These are phyloP conservation scores for Sporothrix globosa DNA, from an alignment of 2,329 filamentous ascomycete species.

Conservation along the genomic window DNA sequence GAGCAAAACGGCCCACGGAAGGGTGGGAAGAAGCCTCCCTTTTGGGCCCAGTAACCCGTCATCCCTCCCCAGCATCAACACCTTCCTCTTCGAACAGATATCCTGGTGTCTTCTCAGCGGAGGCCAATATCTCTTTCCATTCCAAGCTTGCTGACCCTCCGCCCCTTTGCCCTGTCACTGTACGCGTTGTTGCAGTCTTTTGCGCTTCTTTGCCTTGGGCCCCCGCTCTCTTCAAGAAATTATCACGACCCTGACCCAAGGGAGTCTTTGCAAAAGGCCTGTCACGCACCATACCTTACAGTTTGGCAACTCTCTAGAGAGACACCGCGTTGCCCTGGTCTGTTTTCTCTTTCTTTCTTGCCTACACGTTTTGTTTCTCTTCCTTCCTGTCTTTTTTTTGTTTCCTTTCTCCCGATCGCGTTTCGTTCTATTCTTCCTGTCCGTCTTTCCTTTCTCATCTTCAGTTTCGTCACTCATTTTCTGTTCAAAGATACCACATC, in stretches of 20 bases:
- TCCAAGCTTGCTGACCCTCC: slow-evolving; percentile 26
- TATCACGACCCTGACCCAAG: slow-evolving; percentile 31
- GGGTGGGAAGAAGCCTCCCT: slow-evolving; percentile 28
- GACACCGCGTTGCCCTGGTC: neutral
- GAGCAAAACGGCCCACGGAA: neutral
- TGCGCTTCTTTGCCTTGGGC: neutral
- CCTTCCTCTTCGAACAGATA: slow-evolving; percentile 17
- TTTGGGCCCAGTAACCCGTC: neutral
- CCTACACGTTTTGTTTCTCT: neutral
- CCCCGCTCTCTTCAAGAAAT: slow-evolving; percentile 7
- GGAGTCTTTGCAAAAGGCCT: slow-evolving; percentile 26
- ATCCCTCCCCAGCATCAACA: slow-evolving; percentile 27
- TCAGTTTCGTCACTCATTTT: neutral
- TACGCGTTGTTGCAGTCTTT: slow-evolving; percentile 5
- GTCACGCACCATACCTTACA: slow-evolving; percentile 2
- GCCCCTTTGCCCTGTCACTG: slow-evolving; percentile 20
- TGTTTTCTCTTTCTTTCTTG: slow-evolving; percentile 16
- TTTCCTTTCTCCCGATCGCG: neutral
- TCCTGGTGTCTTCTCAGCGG: slow-evolving; percentile 14
- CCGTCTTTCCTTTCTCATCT: slow-evolving; percentile 1
- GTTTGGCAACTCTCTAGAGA: slow-evolving; percentile 17
- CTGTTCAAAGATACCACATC: neutral
- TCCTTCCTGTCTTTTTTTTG: neutral
- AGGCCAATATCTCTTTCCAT: slow-evolving; percentile 27
- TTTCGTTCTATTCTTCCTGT: slow-evolving; percentile 9